Percentiles rank a stretch among this genome's conserved stretches.
phyloP scores from a whole-genome alignment of 805 yeast species.

The Debaryomyces tyrocola region DNA sequence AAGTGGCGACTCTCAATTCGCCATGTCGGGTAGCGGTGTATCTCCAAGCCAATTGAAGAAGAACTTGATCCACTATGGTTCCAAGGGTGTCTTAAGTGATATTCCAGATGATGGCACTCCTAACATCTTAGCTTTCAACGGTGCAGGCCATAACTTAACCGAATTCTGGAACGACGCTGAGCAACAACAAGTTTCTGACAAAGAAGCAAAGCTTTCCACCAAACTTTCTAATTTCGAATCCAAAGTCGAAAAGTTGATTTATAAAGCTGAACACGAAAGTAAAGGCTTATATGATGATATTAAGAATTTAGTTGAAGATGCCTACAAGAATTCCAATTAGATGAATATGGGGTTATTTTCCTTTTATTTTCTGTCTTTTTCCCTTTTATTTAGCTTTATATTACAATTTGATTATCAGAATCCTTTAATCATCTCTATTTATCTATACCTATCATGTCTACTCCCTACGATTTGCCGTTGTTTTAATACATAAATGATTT shows the following conservation, averaged over 20 bases:
- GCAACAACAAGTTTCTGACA: neutral
- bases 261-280: conserved; percentile 16
- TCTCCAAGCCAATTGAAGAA: conserved; percentile 77
- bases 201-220: neutral
- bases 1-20: conserved; percentile 62
- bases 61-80: conserved; percentile 68
- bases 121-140: conserved; percentile 74
- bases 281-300: conserved; percentile 22
- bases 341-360: neutral
- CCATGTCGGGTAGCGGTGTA: conserved; percentile 51
- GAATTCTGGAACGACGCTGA: conserved; percentile 55
- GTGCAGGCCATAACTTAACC: conserved; percentile 72
- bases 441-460: neutral
- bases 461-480: neutral
- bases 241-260: conserved; percentile 21
- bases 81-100: conserved; percentile 58
- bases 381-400: neutral
- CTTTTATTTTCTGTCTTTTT: neutral
- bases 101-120: conserved; percentile 71
- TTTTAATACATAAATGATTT: neutral
- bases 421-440: neutral
- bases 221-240: conserved; percentile 7
- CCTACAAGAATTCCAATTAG: conserved; percentile 15
- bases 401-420: neutral
- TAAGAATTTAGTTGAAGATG: conserved; percentile 25